Evolutionary conservation across 768 basidiomycete species (phyloP), one percentile per base, ranked within the genome.

Genomic region (Cantharellus anzutake): DNA sequence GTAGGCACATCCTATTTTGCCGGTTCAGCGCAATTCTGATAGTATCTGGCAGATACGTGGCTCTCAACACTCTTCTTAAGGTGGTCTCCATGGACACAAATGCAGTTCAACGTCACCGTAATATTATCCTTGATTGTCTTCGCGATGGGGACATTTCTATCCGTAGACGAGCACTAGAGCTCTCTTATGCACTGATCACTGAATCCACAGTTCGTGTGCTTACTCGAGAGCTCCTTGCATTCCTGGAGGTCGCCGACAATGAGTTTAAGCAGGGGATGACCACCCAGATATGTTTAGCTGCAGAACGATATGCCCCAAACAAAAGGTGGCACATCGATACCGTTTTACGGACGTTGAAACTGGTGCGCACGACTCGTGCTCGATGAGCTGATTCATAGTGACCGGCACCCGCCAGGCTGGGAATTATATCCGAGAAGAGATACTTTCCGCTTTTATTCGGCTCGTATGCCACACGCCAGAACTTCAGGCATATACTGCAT

Each of bases 251-350:
- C 20, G 94, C 96, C 39, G 96, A 98, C 67, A 93, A 97, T 63
- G 96, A 99, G 69, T 99, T 99, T 76, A 99, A 99, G 73, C 80
- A 90, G 11, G 86, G 90, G 0, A 85, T 99, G 82, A 99, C 96
- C 0, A 97, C 94, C 0, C 94, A 99, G 70, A 92, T 99, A 55
- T 89, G 84, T 59, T 74, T 97, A 35, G 94, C 92, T 2, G 96
- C 96, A 0, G 96, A 99, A 71, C 77, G 92, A 51, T 98, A 89
- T 68, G 94, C 94, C 0, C 96, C 96, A 0, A 97, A 94, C 70
- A 93, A 93, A 71, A 78, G 96, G 63, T 99, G 94, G 94, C 96
- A 99, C 69, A 99, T 99, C 58, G 96, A 98, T 69, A 98, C 96
- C 0, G 88, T 97, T 3, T 72, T 99, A 55, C 80, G 96, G 38